Base-by-base conservation (phyloP, 768 basidiomycete genomes). In the Trametes elegans region DNA sequence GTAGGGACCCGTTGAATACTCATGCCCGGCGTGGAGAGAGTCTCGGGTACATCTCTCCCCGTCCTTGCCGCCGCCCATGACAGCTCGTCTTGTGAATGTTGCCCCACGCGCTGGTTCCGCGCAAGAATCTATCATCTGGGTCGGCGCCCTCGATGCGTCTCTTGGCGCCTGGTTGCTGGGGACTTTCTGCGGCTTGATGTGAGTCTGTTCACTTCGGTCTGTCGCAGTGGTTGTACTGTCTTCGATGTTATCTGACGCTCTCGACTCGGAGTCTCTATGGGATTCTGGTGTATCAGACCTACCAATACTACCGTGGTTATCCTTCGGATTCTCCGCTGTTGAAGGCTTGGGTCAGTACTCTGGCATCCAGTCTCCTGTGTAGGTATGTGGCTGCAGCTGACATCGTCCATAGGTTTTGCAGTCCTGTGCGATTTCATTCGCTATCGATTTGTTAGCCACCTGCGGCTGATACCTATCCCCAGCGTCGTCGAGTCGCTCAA, bases 151-250 rank as follows among this genome's bases (percentile, higher is more conserved):
- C n/a, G 35, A 36, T n/a, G 35, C 35, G 7, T 36, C 52, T 6
- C 44, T 53, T 18, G 52, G 52, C 10, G 52, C 52, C 11, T 53
- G 43, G 43, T 44, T 53, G 4, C 2, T 53, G 5, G 52, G 52
- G 3, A 46, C 52, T 14, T 53, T 39, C 38, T 39, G 44, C 27
- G 52, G 52, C 5, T 36, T 34, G 18, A 29, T 53, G 52, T 53
- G 43, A 53, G 52, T 45, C n/a, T n/a, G n/a, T n/a, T n/a, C n/a
- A n/a, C n/a, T n/a, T n/a, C n/a, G n/a, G n/a, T n/a, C n/a, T 2
- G 3, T 13, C 19, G 4, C 32, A 10, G 24, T 40, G n/a, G 14
- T 21, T 7, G 5, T 26, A 5, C 8, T 36, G 35, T 10, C 5
- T 36, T 5, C 8, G 8, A 36, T 19, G 4, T 32, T 1, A 21